Conservation (phyloP, 495 filamentous ascomycete species). For the Aspergillus heteromorphus region DNA sequence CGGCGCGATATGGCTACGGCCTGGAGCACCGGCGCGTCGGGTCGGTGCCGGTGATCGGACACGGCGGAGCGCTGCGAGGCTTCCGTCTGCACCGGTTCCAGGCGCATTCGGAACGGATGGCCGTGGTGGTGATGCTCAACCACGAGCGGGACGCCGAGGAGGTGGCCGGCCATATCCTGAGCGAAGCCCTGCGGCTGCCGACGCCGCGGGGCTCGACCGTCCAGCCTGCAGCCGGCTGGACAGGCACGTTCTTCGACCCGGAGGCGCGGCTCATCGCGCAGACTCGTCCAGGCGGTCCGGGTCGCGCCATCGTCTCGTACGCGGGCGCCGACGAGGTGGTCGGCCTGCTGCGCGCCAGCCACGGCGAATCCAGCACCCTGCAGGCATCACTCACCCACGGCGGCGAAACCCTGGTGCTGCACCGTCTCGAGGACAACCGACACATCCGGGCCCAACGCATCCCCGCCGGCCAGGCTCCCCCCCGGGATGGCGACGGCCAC, state of each 20-base stretch:
- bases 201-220: not conserved
- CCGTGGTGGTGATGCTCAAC: conserved; percentile 28
- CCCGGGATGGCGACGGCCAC: too few relatives aligned
- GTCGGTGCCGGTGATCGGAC: conserved; percentile 4
- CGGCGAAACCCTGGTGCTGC: conserved; percentile 18
- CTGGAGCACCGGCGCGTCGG: conserved; percentile 10
- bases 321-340: not conserved
- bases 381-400: conserved; percentile 14
- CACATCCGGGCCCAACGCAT: conserved; percentile 20
- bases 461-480: conserved; percentile 3
- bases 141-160: conserved; percentile 18
- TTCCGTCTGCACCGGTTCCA: conserved; percentile 27
- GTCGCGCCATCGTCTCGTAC: conserved; percentile 20
- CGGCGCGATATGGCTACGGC: conserved; percentile 24
- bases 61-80: conserved; percentile 30
- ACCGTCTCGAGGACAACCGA: conserved; percentile 23
- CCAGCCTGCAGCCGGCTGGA: conserved; percentile 12
- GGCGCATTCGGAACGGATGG: conserved; percentile 20
- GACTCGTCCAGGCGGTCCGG: conserved; percentile 11
- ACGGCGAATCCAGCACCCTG: conserved; percentile 9
- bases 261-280: conserved; percentile 20
- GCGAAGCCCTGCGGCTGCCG: conserved; percentile 9
- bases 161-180: conserved; percentile 15
- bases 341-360: not conserved
- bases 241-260: conserved; percentile 25